Conservation (phyloP, 352 stramenopile genomes). For the Phytophthora pistaciae region DNA sequence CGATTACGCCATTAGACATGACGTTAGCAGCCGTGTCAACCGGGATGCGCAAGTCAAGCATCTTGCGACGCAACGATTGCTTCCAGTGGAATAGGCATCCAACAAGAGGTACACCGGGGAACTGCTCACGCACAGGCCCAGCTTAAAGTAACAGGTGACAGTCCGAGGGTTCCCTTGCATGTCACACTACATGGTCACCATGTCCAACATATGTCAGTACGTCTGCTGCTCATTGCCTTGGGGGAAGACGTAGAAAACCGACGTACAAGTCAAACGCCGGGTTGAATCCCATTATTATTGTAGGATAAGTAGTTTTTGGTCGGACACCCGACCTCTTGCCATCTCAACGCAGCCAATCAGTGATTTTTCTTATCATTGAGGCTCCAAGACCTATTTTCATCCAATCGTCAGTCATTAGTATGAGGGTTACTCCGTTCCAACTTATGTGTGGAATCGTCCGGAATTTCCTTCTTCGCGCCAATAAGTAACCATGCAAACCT, state of each 20-base stretch:
- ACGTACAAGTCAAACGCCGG: background rate
- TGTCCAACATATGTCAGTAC: background rate
- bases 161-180: constrained; percentile 4
- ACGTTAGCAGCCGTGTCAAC: background rate
- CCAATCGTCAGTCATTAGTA: no score
- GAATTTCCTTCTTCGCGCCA: no score
- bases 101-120: constrained; percentile 4
- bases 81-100: constrained; percentile 26
- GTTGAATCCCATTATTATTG: background rate
- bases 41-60: constrained; percentile 12
- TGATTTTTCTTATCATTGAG: no score
- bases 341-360: no score
- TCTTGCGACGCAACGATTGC: constrained; percentile 15
- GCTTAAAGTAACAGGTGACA: constrained; percentile 18
- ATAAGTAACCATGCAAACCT: no score
- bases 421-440: no score
- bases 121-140: constrained; percentile 5
- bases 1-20: background rate
- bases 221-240: constrained; percentile 5
- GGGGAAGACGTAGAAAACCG: background rate
- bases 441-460: no score
- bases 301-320: no score
- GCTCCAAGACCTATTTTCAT: no score
- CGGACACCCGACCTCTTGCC: no score
- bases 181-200: constrained; percentile 8